Evolutionary conservation across 306 rosid genomes (phyloP).

Genomic region (Inga laurina): DNA sequence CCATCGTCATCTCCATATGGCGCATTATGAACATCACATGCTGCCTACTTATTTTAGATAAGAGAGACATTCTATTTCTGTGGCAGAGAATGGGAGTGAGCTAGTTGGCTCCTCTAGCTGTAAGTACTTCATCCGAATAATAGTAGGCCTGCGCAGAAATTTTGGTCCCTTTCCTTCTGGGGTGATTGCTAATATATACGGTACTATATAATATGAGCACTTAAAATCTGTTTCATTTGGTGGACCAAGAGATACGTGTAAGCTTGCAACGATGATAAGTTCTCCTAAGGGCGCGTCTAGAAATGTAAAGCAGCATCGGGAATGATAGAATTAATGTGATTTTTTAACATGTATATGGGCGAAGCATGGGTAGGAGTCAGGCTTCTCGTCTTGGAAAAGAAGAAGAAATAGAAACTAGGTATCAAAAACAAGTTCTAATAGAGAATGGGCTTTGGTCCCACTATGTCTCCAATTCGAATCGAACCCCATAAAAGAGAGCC

Average conservation of each 20-base stretch:
- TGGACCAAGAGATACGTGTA: neutral
- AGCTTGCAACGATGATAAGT: neutral
- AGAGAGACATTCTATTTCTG: conserved; percentile 13
- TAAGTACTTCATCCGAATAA: neutral
- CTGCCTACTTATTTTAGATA: neutral
- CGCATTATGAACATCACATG: conserved; percentile 19
- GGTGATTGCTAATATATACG: neutral
- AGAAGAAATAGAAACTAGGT: too few species aligned
- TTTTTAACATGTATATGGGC: neutral
- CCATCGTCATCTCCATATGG: conserved; percentile 10
- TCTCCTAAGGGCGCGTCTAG: neutral
- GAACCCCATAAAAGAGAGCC: too few species aligned
- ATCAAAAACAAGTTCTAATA: too few species aligned
- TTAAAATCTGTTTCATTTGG: neutral
- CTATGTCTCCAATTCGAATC: too few species aligned
- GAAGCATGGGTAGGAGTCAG: neutral
- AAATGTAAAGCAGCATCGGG: conserved; percentile 7
- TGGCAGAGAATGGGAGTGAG: neutral
- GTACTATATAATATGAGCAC: neutral
- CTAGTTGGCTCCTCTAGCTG: conserved; percentile 16
- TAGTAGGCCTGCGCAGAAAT: neutral
- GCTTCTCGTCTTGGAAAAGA: neutral
- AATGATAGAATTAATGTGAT: neutral
- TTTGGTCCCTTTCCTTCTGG: neutral
- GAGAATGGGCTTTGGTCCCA: too few species aligned